Evolutionary conservation across 2,329 filamentous ascomycete genomes (phyloP).

Genomic region (Neoscytalidium dimidiatum): DNA sequence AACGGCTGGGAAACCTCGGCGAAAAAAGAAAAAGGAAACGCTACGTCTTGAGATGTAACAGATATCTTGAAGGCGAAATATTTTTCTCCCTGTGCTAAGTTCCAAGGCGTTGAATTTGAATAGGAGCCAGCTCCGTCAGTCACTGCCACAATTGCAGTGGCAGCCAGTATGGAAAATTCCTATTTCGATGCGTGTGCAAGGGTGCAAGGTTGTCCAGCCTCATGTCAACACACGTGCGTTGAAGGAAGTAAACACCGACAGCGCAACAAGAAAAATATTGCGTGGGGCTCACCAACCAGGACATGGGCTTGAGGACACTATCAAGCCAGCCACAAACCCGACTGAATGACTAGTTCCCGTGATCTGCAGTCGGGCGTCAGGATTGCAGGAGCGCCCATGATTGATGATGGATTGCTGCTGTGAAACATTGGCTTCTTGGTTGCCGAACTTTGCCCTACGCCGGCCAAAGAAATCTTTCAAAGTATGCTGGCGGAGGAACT

Average conservation of each 20-base stretch:
- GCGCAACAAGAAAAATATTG: neutral
- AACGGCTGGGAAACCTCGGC: neutral
- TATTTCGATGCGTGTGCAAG: neutral
- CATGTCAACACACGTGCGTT: neutral
- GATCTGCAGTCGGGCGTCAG: constrained; percentile 10
- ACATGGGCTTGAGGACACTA: neutral
- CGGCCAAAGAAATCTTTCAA: neutral
- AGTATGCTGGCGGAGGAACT: neutral
- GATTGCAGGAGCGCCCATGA: neutral
- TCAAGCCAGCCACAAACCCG: constrained; percentile 11
- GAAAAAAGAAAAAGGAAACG: neutral
- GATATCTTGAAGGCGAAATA: neutral
- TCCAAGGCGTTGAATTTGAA: neutral
- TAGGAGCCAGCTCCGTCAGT: neutral
- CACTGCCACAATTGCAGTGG: neutral
- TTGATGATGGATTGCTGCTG: neutral
- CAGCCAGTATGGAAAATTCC: neutral
- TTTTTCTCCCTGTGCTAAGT: neutral
- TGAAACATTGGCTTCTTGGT: constrained; percentile 15
- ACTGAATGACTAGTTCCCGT: constrained; percentile 9
- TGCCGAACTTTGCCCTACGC: neutral
- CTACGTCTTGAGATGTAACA: neutral
- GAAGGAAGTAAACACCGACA: neutral
- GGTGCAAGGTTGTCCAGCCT: neutral
- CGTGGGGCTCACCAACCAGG: neutral